Base-by-base conservation (phyloP, 2,329 filamentous ascomycete genomes). In the Penicillium thymicola region DNA sequence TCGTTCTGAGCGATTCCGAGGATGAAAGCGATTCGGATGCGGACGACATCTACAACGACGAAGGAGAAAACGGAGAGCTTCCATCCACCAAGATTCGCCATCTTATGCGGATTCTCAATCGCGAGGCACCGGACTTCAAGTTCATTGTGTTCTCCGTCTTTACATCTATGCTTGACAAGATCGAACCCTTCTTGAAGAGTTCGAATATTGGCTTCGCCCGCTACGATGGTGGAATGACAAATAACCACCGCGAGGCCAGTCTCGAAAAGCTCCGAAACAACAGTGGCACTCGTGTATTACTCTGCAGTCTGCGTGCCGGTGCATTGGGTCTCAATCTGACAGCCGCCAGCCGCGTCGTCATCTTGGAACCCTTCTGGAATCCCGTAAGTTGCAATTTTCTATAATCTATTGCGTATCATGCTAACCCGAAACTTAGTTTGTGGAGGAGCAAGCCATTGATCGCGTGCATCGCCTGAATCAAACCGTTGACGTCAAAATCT, bases 141-240 rank as follows among this genome's bases (percentile, higher is more conserved):
- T 96, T 96, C 70, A 99, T 99, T 67, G 92, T 99, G 61, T 99
- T 99, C 76, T 96, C 92, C 1, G 91, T 97, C 68, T 99, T 99
- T 76, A 99, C 94, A 0, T 94, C 91, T 0, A 99, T 99, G 94
- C 85, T 99, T 44, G 90, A 97, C 76, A 86, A 97, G 28, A 87
- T 99, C 60, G 92, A 97, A 71, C 94, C 94, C 2, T 97, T 97
- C 75, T 81, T 99, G 58, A 81, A 82, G 44, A 82, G 85, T 47
- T 86, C 88, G 14, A 85, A 86, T 14, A 88, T 96, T 73, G 83
- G 82, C 59, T 96, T 89, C 70, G 90, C 90, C 16, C 89, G 94
- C 53, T 99, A 99, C 75, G 94, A 99, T 71, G 94, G 94, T 54
- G 85, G 86, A 66, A 99, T 99, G 94, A 85, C 86, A 70, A 97